Evolutionary conservation across 257 asterid species (phyloP), one percentile per base, ranked within the genome.

Genomic region (Gentiana dahurica): DNA sequence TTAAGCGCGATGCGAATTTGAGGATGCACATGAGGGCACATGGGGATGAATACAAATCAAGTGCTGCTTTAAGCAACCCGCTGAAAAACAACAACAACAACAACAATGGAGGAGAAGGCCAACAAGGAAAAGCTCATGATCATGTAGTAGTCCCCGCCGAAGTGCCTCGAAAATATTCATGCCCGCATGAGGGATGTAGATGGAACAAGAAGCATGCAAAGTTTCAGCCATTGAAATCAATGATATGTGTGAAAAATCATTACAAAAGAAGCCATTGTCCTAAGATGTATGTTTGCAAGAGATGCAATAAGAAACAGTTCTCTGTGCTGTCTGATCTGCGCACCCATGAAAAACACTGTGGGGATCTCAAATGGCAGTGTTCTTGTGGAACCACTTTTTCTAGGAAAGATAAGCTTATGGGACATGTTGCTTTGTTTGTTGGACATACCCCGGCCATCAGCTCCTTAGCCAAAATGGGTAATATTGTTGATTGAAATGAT

Each of bases 11-110:
- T 71, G 95, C 95, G 0, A 87, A 87, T 62, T 71, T 87, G 39
- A 66, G 95, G 49, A 84, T 87, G 95, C 95, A 87, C 65, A 87
- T 87, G 95, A 67, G 95, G 62, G 95, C 95, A 12, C 95, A 87
- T 63, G 95, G 96, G 38, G 92, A 87, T 36, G 82, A 77, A 70
- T 84, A 77, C 73, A 87, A 87, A 64, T 76, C 95, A 51, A 76
- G 62, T 56, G 89, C 85, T 1, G 89, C 94, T 12, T 74, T 87
- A n/a, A 77, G 74, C 58, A 59, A 46, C 46, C 46, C 46, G 6
- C 6, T 41, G 46, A 79, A 79, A 53, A 65, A 65, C 6, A 65
- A 59, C 7, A 58, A 39, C 34, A 12, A 2, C 7, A 34, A 46
- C 4, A 48, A 6, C 12, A 34, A 49, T 8, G 46, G 5, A 39